Percentiles rank a stretch among this genome's conserved stretches.
Evolutionary conservation across 1,284 basidiomycete species (phyloP).

Genomic region (Cryptococcus hybrid): DNA sequence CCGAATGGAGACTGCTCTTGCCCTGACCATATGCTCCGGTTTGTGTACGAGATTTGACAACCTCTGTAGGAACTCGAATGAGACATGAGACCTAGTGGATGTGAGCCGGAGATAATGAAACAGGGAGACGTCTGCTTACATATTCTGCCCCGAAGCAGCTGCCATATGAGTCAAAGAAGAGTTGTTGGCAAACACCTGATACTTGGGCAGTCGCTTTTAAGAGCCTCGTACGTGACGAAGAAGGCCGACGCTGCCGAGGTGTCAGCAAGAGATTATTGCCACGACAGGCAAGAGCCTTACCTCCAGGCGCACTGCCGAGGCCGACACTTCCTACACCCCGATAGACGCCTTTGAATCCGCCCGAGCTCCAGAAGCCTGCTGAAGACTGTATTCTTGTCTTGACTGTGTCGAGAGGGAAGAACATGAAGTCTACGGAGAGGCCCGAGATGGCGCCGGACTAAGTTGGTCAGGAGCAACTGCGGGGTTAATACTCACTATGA

Average conservation of each 20-base stretch:
- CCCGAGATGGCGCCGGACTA: conserved; percentile 86
- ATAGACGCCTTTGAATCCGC: conserved; percentile 91
- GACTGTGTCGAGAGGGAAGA: conserved; percentile 95
- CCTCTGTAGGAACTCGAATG: conserved; percentile 90
- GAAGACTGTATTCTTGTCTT: conserved; percentile 91
- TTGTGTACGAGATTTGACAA: conserved; percentile 84
- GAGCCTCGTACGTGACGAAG: conserved; percentile 89
- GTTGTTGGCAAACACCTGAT: conserved; percentile 54
- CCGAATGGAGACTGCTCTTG: conserved; percentile 41
- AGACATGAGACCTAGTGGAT: conserved; percentile 76
- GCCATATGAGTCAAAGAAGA: conserved; percentile 75
- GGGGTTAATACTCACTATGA: conserved; percentile 25
- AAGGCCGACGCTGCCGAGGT: conserved; percentile 74
- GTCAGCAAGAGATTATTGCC: not conserved
- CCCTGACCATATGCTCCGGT: conserved; percentile 64
- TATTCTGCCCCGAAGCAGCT: conserved; percentile 80
- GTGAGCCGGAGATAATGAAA: not conserved
- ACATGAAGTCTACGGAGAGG: conserved; percentile 86
- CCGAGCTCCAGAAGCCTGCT: conserved; percentile 80
- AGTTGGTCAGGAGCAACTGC: not conserved
- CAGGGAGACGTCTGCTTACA: conserved; percentile 51
- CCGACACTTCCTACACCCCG: conserved; percentile 93
- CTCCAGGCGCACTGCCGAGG: conserved; percentile 93
- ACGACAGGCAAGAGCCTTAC: conserved; percentile 53
- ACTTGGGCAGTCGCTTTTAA: conserved; percentile 69